Evolutionary conservation across 441 rosid species (phyloP).

Genomic region (Bocquillonia castaneifolia): DNA sequence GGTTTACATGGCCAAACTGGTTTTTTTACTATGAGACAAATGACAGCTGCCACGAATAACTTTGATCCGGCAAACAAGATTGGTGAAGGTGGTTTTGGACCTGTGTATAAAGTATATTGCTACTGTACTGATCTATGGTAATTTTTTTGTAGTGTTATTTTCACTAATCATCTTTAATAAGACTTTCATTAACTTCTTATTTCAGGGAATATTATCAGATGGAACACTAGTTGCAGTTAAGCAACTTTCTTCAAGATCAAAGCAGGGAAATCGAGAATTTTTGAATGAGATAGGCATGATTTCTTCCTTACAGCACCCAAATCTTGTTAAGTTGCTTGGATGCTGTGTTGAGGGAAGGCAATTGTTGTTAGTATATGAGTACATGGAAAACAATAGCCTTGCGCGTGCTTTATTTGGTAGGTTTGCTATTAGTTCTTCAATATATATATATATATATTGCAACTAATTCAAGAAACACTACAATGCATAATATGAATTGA

Average conservation of each 20-base stretch:
- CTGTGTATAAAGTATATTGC: conserved; percentile 60
- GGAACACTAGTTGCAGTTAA: conserved; percentile 65
- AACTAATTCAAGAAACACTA: too few species aligned
- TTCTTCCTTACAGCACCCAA: conserved; percentile 43
- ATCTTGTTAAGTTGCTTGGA: conserved; percentile 49
- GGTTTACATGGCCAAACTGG: conserved; percentile 30
- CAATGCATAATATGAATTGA: too few species aligned
- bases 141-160: too few species aligned
- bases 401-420: conserved; percentile 46
- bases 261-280: conserved; percentile 69
- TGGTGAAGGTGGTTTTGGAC: conserved; percentile 85
- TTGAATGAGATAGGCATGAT: conserved; percentile 69
- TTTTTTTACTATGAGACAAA: conserved; percentile 54
- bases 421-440: not conserved
- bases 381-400: too few species aligned
- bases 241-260: conserved; percentile 64
- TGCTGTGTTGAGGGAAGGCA: conserved; percentile 51
- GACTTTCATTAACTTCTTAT: too few species aligned
- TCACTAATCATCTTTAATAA: too few species aligned
- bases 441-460: conserved; percentile 14
- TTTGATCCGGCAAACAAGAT: conserved; percentile 61
- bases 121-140: too few species aligned
- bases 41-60: conserved; percentile 58
- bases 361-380: conserved; percentile 45
- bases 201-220: conserved; percentile 52